Percentiles rank a stretch among this genome's conserved stretches.
Evolutionary conservation across 208 protist species (phyloP).

Genomic region (Leishmania turanica): DNA sequence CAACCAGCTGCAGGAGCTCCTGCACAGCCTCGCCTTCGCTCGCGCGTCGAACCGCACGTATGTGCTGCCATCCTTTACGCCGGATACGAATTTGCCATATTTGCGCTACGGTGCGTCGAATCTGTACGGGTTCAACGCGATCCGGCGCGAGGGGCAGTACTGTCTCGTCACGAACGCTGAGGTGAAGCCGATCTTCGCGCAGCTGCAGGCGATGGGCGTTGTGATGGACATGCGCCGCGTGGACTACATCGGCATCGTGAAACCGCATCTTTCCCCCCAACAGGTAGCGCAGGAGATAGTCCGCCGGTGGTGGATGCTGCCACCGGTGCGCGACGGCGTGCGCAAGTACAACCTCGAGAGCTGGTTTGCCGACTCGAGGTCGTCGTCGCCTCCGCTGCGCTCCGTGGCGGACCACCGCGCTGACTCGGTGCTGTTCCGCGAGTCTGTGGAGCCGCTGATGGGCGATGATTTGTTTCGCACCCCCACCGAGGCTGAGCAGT

Average conservation of each 20-base stretch:
- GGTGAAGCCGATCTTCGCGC: slow-evolving; percentile 2
- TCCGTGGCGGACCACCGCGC: not conserved
- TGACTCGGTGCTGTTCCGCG: not conserved
- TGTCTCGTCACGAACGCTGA: slow-evolving; percentile 19
- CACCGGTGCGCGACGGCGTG: not conserved
- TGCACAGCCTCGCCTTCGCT: slow-evolving; percentile 11
- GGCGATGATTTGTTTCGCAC: not conserved
- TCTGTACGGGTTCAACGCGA: slow-evolving; percentile 21
- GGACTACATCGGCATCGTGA: not conserved
- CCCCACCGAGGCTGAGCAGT: not conserved
- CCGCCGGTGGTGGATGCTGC: not conserved
- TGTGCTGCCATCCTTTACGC: slow-evolving; percentile 12
- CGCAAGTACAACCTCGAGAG: slow-evolving; percentile 3
- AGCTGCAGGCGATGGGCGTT: slow-evolving; percentile 1
- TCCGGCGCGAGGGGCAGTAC: slow-evolving; percentile 26
- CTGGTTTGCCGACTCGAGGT: slow-evolving; percentile 4
- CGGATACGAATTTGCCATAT: not conserved
- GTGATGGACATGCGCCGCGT: slow-evolving; percentile 2
- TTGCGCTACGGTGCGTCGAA: slow-evolving; percentile 2
- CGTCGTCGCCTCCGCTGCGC: not conserved
- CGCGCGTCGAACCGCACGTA: slow-evolving; percentile 12
- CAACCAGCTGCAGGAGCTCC: slow-evolving; percentile 24
- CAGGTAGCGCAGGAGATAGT: not conserved
- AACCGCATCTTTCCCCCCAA: not conserved
- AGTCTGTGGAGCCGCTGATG: not conserved